Percentiles rank a stretch among this genome's conserved stretches.
These are phyloP conservation scores for Misopates orontium DNA, from an alignment of 257 asterid genomes.

Conservation along the genomic window DNA sequence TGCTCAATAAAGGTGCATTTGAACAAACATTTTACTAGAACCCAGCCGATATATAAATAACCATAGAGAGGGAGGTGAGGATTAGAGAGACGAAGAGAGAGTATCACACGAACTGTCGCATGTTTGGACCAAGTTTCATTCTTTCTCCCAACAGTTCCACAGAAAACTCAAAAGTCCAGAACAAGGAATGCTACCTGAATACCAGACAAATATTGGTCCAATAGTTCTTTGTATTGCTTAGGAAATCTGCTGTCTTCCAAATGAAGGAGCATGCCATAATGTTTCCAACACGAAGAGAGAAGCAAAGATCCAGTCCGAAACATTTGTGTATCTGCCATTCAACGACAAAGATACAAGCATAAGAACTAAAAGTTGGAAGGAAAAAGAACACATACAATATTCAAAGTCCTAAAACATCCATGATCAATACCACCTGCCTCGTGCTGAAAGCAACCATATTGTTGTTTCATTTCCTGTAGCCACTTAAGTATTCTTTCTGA, in stretches of 20 bases:
- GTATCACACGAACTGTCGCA: neutral
- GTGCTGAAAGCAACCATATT: constrained; percentile 45
- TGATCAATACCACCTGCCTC: constrained; percentile 57
- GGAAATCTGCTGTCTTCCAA: constrained; percentile 63
- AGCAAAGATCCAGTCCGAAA: constrained; percentile 68
- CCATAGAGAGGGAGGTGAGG: neutral
- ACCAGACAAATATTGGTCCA: constrained; percentile 81
- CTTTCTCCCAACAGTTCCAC: constrained; percentile 19
- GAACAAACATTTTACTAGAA: neutral
- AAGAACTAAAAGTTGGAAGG: constrained; percentile 21
- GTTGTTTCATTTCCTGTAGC: constrained; percentile 62
- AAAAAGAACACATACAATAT: constrained; percentile 8
- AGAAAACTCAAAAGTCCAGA: constrained; percentile 16
- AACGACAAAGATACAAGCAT: constrained; percentile 27
- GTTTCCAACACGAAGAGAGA: constrained; percentile 94
- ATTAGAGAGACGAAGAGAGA: neutral
- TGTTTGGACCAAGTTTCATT: neutral
- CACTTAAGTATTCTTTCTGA: constrained; percentile 71
- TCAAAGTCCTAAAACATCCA: constrained; percentile 23
- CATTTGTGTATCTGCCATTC: constrained; percentile 57
- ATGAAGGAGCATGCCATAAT: constrained; percentile 74
- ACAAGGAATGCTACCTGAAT: constrained; percentile 57
- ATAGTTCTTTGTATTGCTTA: constrained; percentile 57
- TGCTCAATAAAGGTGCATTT: neutral
- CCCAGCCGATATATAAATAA: neutral